Percentiles rank a stretch among this genome's conserved stretches.
Evolutionary conservation across 257 asterid species (phyloP).

Genomic region (Solanum sejunctum): DNA sequence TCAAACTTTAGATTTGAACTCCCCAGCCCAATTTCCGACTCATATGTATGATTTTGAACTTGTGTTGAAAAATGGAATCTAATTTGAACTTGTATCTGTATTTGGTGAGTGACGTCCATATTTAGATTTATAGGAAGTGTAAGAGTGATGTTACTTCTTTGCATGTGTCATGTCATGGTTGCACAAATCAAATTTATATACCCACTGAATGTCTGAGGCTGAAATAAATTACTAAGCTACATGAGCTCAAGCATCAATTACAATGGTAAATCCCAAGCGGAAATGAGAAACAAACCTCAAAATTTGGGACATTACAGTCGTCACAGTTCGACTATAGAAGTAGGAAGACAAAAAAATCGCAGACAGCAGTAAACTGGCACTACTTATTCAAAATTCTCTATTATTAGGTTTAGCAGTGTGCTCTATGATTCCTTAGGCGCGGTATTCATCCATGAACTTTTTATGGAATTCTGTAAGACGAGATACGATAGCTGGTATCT

Average conservation of each 20-base stretch:
- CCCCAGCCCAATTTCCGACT: too few species aligned
- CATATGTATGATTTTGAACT: too few species aligned
- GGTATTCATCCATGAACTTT: conserved; percentile 65
- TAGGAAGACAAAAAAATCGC: not conserved
- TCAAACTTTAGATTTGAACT: too few species aligned
- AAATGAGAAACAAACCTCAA: not conserved
- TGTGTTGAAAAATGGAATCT: too few species aligned
- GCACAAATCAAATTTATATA: not conserved
- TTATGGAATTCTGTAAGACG: conserved; percentile 74
- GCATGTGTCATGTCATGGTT: too few species aligned
- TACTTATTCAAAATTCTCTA: not conserved
- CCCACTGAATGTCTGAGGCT: not conserved
- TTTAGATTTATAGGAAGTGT: too few species aligned
- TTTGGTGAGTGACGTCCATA: too few species aligned
- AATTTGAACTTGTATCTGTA: too few species aligned
- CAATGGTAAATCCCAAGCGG: not conserved
- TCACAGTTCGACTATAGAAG: not conserved
- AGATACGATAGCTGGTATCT: conserved; percentile 61
- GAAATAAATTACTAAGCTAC: not conserved
- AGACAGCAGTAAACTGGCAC: not conserved
- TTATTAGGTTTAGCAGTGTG: not conserved
- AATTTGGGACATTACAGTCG: not conserved
- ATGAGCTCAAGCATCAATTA: not conserved
- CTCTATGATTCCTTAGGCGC: conserved; percentile 24
- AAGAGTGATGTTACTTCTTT: too few species aligned